Evolutionary conservation across 352 stramenopile species (phyloP), one percentile per base, ranked within the genome.

Genomic region (Lagenidium sp.): DNA sequence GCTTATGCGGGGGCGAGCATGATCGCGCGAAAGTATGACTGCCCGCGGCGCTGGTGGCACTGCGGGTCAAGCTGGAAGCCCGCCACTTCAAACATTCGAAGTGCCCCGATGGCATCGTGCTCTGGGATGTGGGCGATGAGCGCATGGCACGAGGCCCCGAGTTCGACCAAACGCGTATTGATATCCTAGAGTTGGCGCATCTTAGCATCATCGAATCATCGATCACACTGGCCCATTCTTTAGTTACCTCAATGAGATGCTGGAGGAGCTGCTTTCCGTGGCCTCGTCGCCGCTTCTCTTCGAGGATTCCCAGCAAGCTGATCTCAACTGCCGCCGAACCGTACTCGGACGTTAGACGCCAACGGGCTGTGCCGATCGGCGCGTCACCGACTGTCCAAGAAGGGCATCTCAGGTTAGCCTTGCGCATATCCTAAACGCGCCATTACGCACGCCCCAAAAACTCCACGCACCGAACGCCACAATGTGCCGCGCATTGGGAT

Each of bases 381-480:
- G 60, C 69, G 52, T 90, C 77, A 6, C 77, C 77, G 47, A 90
- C 77, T 87, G 41, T 13, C n/a, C n/a, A n/a, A n/a, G n/a, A n/a
- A n/a, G n/a, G n/a, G n/a, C n/a, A n/a, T n/a, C n/a, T n/a, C n/a
- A n/a, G n/a, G n/a, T n/a, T n/a, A n/a, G n/a, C n/a, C n/a, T n/a
- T n/a, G n/a, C n/a, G n/a, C n/a, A n/a, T n/a, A n/a, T n/a, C n/a
- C n/a, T n/a, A n/a, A n/a, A n/a, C n/a, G n/a, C n/a, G n/a, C n/a
- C n/a, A n/a, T n/a, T n/a, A n/a, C n/a, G n/a, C n/a, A n/a, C n/a
- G n/a, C n/a, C n/a, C n/a, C n/a, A n/a, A n/a, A n/a, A n/a, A n/a
- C n/a, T n/a, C n/a, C 34, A 57, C 72, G 39, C 38, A 90, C 78
- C 64, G 37, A 83, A 83, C 11, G 71, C 68, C 16, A 90, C 53